Base-by-base conservation (phyloP, 108 stramenopile species). In the Cyclotella kingstonii region DNA sequence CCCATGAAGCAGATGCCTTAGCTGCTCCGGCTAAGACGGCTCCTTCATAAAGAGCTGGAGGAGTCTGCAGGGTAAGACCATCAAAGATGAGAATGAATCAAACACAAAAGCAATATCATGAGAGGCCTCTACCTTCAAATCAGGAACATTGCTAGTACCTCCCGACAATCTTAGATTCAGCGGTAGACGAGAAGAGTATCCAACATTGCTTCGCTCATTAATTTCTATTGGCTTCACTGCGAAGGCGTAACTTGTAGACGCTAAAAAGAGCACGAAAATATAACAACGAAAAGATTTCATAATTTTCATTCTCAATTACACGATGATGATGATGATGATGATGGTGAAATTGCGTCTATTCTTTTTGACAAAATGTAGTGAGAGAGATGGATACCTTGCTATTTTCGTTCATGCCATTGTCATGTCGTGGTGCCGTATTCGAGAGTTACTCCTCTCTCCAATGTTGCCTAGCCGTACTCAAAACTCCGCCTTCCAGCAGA, bases 11-110 rank as follows among this genome's bases (percentile, higher is more conserved):
- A 28, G 82, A 77, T 21, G 85, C 84, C 50, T 93, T 93, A 39
- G 85, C 83, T 19, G 79, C 84, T 45, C 90, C 90, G 23, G 85
- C 85, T 29, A 85, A 83, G 41, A 89, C 88, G 28, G 88, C 85
- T 18, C 88, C 85, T 38, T 84, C 77, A 46, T 89, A 89, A 18
- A 89, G 66, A 12, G 85, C 79, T 15, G 88, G 55, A 46, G 88
- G 88, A 33, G 88, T 62, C 87, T 85, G 7, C 39, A 44, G 28
- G n/a, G n/a, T n/a, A n/a, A n/a, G n/a, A n/a, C n/a, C 6, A 53
- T 34, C 11, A 7, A 56, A 12, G 36, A 17, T 15, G 22, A 22
- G 9, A 47, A 64, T 25, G 27, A 52, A 25, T 3, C 33, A 50
- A 33, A 43, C 1, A 58, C 30, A 11, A 26, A 38, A 17, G 0